These are phyloP conservation scores for Paramyrothecium roridum DNA, from an alignment of 2,329 filamentous ascomycete genomes.

Conservation along the genomic window DNA sequence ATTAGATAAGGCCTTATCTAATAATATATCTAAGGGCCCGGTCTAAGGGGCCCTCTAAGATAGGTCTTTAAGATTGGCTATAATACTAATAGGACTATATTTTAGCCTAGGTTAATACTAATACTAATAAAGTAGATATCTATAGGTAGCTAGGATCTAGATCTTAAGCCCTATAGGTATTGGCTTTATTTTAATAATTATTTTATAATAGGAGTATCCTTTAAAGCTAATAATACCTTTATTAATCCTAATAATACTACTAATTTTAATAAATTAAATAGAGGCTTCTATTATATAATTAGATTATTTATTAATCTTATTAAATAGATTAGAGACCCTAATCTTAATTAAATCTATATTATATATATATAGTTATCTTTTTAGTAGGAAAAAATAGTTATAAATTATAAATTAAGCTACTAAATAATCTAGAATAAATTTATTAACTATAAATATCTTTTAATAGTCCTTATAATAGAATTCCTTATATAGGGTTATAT, in stretches of 20 bases:
- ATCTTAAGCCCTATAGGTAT: conserved; percentile 1
- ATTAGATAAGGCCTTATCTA: too few relatives aligned
- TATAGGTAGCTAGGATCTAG: background rate
- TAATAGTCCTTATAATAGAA: background rate
- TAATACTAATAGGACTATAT: background rate
- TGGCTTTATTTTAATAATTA: background rate
- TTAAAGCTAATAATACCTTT: background rate
- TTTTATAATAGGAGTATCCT: background rate
- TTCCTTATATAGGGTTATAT: background rate
- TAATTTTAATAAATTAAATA: background rate
- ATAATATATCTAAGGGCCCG: too few relatives aligned
- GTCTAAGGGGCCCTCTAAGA: too few relatives aligned
- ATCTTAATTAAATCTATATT: background rate
- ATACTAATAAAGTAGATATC: conserved; percentile 1
- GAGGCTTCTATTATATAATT: background rate
- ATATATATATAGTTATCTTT: background rate
- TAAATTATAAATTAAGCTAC: background rate
- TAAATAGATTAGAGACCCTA: background rate
- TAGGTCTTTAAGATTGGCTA: background rate
- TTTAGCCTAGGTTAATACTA: conserved; percentile 4
- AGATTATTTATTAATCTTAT: background rate
- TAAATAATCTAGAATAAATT: background rate
- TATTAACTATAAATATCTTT: background rate
- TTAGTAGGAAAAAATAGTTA: background rate
- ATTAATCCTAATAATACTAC: background rate